These are phyloP conservation scores for Paracoccidioides brasiliensis DNA, from an alignment of 2,329 filamentous ascomycete genomes.

Conservation along the genomic window DNA sequence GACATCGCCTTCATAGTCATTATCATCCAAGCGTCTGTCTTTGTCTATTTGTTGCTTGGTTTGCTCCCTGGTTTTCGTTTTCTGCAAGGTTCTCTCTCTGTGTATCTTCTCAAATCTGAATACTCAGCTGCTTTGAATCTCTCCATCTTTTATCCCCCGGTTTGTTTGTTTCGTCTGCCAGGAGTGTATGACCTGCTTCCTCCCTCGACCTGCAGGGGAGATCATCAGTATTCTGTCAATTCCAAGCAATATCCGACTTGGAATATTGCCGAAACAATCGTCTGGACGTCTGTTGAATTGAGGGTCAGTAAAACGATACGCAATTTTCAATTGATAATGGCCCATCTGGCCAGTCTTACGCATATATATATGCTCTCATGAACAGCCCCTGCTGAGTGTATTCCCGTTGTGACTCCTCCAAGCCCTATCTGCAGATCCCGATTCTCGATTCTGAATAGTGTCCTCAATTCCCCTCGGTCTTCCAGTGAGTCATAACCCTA, in stretches of 20 bases:
- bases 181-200: neutral
- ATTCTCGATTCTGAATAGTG: slow-evolving; percentile 1
- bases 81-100: neutral
- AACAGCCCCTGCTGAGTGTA: neutral
- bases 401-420: neutral
- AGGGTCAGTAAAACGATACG: neutral
- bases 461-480: neutral
- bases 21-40: neutral
- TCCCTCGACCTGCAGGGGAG: too few relatives aligned
- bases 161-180: neutral
- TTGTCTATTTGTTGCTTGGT: neutral
- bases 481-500: slow-evolving; percentile 1
- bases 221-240: too few relatives aligned
- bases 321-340: neutral
- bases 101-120: neutral
- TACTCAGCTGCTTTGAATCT: neutral
- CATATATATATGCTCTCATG: neutral
- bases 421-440: slow-evolving; percentile 1
- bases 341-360: slow-evolving; percentile 1
- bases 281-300: neutral
- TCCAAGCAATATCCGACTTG: neutral
- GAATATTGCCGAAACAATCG: neutral
- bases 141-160: neutral
- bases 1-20: too few relatives aligned
- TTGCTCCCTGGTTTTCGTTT: neutral